Evolutionary conservation across 208 protist genomes (phyloP).

Genomic region (Leishmania turanica): DNA sequence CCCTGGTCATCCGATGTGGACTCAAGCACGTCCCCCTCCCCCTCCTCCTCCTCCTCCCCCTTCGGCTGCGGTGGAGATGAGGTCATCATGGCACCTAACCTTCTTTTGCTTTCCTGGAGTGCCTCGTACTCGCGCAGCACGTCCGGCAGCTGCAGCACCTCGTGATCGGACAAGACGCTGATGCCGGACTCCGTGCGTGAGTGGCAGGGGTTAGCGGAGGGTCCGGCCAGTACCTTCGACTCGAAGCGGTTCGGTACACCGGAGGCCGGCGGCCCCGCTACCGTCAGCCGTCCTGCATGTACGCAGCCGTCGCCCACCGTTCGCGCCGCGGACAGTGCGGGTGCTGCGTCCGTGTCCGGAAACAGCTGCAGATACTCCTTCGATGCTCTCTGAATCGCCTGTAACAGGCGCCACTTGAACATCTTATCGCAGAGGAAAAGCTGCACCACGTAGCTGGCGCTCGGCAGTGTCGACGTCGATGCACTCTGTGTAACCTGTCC

Average conservation of each 20-base stretch:
- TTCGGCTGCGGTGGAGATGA: not conserved
- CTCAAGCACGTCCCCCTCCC: conserved; percentile 13
- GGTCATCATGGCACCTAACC: not conserved
- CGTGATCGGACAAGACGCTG: conserved; percentile 55
- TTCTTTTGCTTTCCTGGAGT: conserved; percentile 10
- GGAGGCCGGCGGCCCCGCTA: not conserved
- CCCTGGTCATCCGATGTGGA: not conserved
- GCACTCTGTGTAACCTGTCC: not conserved
- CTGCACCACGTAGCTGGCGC: conserved; percentile 33
- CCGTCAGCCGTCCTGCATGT: not conserved
- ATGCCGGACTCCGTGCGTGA: conserved; percentile 15
- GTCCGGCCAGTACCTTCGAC: conserved; percentile 16
- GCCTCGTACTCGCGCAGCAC: conserved; percentile 48
- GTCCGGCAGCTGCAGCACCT: conserved; percentile 62
- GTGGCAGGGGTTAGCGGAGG: conserved; percentile 4
- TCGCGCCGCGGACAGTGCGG: not conserved
- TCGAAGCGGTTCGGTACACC: conserved; percentile 13
- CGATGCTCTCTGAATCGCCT: conserved; percentile 35
- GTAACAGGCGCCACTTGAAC: conserved; percentile 55
- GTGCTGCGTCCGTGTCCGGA: not conserved
- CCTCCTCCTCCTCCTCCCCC: conserved; percentile 24
- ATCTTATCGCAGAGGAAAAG: conserved; percentile 46
- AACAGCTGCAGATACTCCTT: conserved; percentile 25
- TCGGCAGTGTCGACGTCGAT: not conserved
- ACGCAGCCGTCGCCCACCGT: not conserved